Percentiles rank a stretch among this genome's conserved stretches.
These are phyloP conservation scores for Talaromyces pinophilus DNA, from an alignment of 2,329 filamentous ascomycete genomes.

Conservation along the genomic window DNA sequence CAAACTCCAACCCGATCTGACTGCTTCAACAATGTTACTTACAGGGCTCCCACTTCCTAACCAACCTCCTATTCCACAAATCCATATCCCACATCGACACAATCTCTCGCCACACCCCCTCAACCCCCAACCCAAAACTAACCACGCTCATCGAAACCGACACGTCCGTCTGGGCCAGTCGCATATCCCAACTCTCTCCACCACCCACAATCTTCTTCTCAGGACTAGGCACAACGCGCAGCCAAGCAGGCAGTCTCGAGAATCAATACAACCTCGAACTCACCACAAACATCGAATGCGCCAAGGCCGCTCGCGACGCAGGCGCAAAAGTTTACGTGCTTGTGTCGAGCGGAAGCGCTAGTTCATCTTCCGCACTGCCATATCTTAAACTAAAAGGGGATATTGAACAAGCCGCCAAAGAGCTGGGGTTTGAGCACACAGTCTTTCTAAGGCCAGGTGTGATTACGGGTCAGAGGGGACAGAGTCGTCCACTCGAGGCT, in stretches of 20 bases:
- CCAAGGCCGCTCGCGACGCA: slow-evolving; percentile 69
- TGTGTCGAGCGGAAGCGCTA: slow-evolving; percentile 62
- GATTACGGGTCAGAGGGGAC: slow-evolving; percentile 70
- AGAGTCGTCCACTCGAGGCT: slow-evolving; percentile 61
- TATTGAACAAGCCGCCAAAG: slow-evolving; percentile 75
- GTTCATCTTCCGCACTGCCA: slow-evolving; percentile 54
- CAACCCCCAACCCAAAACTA: slow-evolving; percentile 61
- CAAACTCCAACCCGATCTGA: neutral
- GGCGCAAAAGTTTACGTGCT: slow-evolving; percentile 76
- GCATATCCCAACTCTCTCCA: slow-evolving; percentile 59
- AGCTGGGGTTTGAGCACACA: slow-evolving; percentile 72
- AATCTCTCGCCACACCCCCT: slow-evolving; percentile 49
- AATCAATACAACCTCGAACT: slow-evolving; percentile 87
- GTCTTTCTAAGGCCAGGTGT: slow-evolving; percentile 74
- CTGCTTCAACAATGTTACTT: slow-evolving; percentile 31
- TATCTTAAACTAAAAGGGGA: slow-evolving; percentile 80
- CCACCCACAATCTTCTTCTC: slow-evolving; percentile 70
- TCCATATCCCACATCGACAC: slow-evolving; percentile 46
- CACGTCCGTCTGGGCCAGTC: slow-evolving; percentile 65
- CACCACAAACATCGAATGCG: slow-evolving; percentile 79
- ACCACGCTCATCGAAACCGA: slow-evolving; percentile 68
- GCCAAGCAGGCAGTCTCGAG: slow-evolving; percentile 70
- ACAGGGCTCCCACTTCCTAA: slow-evolving; percentile 72
- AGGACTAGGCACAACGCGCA: slow-evolving; percentile 76
- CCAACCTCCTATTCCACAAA: slow-evolving; percentile 46